Evolutionary conservation across 2,329 filamentous ascomycete species (phyloP), one percentile per base, ranked within the genome.

Genomic region (Colletotrichum paranaense): DNA sequence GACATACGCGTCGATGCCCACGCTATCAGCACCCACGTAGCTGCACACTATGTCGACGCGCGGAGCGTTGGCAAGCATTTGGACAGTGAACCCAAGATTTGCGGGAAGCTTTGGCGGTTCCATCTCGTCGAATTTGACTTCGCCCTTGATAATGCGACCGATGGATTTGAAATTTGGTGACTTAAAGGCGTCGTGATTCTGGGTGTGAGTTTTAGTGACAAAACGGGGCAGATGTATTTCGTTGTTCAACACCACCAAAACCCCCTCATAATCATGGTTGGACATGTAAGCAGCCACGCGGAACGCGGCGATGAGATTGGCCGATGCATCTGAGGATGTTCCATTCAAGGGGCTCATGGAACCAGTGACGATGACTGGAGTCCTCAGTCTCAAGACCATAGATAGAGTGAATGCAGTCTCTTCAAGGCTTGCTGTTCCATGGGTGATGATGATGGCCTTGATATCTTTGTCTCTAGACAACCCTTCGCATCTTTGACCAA

Each of bases 21-120:
- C 42, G 12, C 22, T 58, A 9, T 72, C 69, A 5, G 65, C 58
- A 19, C 53, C 58, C 4, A 53, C 6, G 24, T 68, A 62, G 38
- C 69, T 72, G 24, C 63, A 68, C 5, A 68, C 58, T 14, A 72
- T 62, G 11, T 72, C 69, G 14, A 72, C 69, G 12, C 65, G 65
- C 8, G 57, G 58, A 7, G 68, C n/a, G 7, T 56, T 11, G 9
- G 7, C 22, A 2, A 42, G 38, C 38, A 42, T 42, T 16, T 19
- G 14, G 14, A 42, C 16, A 14, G 14, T 42, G 16, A 42, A 42
- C 19, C 12, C 8, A 67, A 28, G 9, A 56, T 19, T 1, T 12
- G 11, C 5, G 5, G 28, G n/a, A 12, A 52, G n/a, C 49, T 52
- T 11, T 35, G 9, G 30, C 30, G 26, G 26, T 26, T 26, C 26